Evolutionary conservation across 2,329 filamentous ascomycete genomes (phyloP).

Genomic region (Clonostachys sp.): DNA sequence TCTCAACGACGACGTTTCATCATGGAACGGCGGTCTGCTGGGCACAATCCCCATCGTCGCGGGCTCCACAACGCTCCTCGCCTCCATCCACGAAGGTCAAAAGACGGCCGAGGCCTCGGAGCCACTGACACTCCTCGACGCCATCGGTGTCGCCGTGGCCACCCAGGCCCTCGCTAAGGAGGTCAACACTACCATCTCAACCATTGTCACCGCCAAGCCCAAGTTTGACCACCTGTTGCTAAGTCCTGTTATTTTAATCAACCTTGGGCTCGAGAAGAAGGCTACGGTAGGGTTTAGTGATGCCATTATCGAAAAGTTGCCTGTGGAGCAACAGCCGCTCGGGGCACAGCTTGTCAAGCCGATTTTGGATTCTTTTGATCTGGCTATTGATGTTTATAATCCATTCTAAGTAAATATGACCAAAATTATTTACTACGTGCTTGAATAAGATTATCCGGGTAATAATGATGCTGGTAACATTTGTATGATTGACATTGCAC

Average conservation of each 20-base stretch:
- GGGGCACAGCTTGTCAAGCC: conserved; percentile 27
- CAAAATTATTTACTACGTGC: too few species aligned
- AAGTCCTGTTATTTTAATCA: conserved; percentile 33
- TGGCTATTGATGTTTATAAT: conserved; percentile 25
- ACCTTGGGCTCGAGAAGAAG: conserved; percentile 30
- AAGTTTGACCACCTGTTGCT: conserved; percentile 38
- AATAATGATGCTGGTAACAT: too few species aligned
- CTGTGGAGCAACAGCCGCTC: conserved; percentile 17
- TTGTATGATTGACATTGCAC: too few species aligned
- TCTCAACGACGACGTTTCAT: conserved; percentile 24
- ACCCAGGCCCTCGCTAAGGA: conserved; percentile 24
- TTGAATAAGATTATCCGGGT: too few species aligned
- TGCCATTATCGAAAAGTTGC: conserved; percentile 33
- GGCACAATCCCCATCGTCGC: conserved; percentile 32
- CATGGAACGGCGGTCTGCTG: conserved; percentile 31
- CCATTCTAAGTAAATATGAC: background rate
- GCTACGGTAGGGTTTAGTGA: conserved; percentile 30
- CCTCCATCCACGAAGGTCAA: conserved; percentile 30
- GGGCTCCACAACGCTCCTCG: conserved; percentile 29
- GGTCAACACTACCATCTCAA: conserved; percentile 30
- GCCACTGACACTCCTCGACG: conserved; percentile 28
- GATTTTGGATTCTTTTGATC: conserved; percentile 30
- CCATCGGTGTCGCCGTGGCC: conserved; percentile 28
- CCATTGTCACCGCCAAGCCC: conserved; percentile 30
- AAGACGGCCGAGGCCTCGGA: conserved; percentile 25